Evolutionary conservation across 2,329 filamentous ascomycete species (phyloP).

Genomic region (Rhinocladiella similis): DNA sequence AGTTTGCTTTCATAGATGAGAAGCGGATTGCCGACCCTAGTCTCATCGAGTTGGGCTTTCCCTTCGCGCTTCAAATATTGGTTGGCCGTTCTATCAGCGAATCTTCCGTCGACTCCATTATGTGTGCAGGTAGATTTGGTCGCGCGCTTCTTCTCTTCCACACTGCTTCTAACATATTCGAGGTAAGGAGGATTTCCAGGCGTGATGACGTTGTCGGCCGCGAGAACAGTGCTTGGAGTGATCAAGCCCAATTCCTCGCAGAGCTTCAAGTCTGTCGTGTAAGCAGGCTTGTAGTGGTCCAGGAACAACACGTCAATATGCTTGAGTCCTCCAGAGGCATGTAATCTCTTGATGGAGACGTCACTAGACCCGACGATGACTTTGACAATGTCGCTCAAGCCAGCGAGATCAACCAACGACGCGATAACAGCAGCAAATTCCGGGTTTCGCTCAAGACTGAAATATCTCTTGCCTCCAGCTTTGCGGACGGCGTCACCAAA

Average conservation of each 20-base stretch:
- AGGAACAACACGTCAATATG: constrained; percentile 73
- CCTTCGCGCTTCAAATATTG: constrained; percentile 30
- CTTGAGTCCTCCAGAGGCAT: constrained; percentile 53
- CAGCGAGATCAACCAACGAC: constrained; percentile 71
- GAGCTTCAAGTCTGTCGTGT: constrained; percentile 72
- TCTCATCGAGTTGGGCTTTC: constrained; percentile 30
- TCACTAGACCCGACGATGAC: constrained; percentile 71
- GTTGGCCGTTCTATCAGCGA: constrained; percentile 28
- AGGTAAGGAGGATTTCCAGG: constrained; percentile 47
- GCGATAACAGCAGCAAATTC: constrained; percentile 71
- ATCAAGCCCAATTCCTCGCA: constrained; percentile 71
- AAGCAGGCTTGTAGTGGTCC: constrained; percentile 78
- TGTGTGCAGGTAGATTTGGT: constrained; percentile 6
- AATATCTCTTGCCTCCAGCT: constrained; percentile 66
- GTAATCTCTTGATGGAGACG: constrained; percentile 62
- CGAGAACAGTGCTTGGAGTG: constrained; percentile 49
- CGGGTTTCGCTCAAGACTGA: constrained; percentile 71
- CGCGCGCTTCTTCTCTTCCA: constrained; percentile 56
- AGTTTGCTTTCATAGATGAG: constrained; percentile 65
- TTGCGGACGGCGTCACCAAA: constrained; percentile 67
- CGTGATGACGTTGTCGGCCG: constrained; percentile 39
- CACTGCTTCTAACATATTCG: constrained; percentile 54
- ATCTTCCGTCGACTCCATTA: constrained; percentile 24
- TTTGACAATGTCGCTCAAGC: constrained; percentile 67
- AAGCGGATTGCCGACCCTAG: constrained; percentile 32